Percentiles rank a stretch among this genome's conserved stretches.
These are phyloP conservation scores for Pseudozyma pruni DNA, from an alignment of 1,284 basidiomycete genomes.

Conservation along the genomic window DNA sequence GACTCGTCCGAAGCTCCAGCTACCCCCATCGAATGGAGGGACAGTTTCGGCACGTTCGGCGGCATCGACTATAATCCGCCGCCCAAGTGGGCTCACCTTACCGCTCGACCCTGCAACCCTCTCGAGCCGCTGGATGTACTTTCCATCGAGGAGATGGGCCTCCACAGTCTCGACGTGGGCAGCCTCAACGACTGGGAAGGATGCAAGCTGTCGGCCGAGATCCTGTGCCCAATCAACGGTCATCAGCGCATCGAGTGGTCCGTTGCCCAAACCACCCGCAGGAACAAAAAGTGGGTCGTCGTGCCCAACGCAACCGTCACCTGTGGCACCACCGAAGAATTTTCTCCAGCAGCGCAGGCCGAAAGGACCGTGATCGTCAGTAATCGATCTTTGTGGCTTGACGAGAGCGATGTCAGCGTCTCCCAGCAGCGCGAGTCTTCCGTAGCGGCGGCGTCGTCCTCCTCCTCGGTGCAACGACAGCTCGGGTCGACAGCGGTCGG, in stretches of 20 bases:
- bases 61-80: slow-evolving; percentile 1
- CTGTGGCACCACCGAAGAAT: slow-evolving; percentile 4
- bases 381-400: slow-evolving; percentile 40
- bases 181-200: slow-evolving; percentile 60
- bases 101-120: slow-evolving; percentile 34
- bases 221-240: slow-evolving; percentile 38
- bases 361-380: slow-evolving; percentile 53
- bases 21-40: slow-evolving; percentile 38
- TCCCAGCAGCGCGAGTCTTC: background rate
- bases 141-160: slow-evolving; percentile 61
- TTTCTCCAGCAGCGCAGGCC: slow-evolving; percentile 20
- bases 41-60: slow-evolving; percentile 26
- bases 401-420: slow-evolving; percentile 5
- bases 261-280: slow-evolving; percentile 46
- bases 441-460: background rate
- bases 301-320: slow-evolving; percentile 38
- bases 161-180: slow-evolving; percentile 60
- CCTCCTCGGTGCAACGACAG: background rate
- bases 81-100: slow-evolving; percentile 34
- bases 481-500: background rate
- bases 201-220: slow-evolving; percentile 45
- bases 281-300: slow-evolving; percentile 58
- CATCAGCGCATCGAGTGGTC: slow-evolving; percentile 48
- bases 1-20: slow-evolving; percentile 25
- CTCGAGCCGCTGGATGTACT: slow-evolving; percentile 57